These are phyloP conservation scores for Annona squamosa DNA, from an alignment of 164 flowering plant species.

Conservation along the genomic window DNA sequence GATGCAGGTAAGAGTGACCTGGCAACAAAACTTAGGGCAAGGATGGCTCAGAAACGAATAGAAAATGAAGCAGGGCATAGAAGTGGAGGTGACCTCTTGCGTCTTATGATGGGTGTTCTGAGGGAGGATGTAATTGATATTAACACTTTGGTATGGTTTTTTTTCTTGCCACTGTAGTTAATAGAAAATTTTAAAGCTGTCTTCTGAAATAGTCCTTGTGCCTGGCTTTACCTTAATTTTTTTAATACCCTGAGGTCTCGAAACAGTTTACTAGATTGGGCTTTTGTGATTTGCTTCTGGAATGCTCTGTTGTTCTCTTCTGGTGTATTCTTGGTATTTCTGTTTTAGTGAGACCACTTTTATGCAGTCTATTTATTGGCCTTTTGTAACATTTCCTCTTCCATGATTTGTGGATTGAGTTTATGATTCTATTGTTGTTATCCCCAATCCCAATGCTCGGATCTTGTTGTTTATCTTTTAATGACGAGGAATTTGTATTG, in stretches of 20 bases:
- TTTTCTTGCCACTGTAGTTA: background rate
- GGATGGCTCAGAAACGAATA: conserved; percentile 80
- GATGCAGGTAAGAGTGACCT: conserved; percentile 72
- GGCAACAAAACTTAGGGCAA: conserved; percentile 75
- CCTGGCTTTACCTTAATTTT: background rate
- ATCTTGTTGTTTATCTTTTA: too few relatives aligned
- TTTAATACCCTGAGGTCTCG: background rate
- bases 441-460: too few relatives aligned
- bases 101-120: conserved; percentile 74
- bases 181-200: background rate
- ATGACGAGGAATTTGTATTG: too few relatives aligned
- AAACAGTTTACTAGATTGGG: too few relatives aligned
- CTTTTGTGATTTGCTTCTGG: too few relatives aligned
- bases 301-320: too few relatives aligned
- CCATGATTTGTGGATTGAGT: too few relatives aligned
- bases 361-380: too few relatives aligned
- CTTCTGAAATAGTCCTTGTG: background rate
- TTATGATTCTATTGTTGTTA: too few relatives aligned
- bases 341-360: too few relatives aligned
- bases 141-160: conserved; percentile 58
- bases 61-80: conserved; percentile 66
- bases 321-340: too few relatives aligned
- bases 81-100: conserved; percentile 69
- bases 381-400: too few relatives aligned
- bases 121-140: conserved; percentile 80